Evolutionary conservation across 2,329 filamentous ascomycete species (phyloP), one percentile per base, ranked within the genome.

Genomic region (Claviceps pazoutovae): DNA sequence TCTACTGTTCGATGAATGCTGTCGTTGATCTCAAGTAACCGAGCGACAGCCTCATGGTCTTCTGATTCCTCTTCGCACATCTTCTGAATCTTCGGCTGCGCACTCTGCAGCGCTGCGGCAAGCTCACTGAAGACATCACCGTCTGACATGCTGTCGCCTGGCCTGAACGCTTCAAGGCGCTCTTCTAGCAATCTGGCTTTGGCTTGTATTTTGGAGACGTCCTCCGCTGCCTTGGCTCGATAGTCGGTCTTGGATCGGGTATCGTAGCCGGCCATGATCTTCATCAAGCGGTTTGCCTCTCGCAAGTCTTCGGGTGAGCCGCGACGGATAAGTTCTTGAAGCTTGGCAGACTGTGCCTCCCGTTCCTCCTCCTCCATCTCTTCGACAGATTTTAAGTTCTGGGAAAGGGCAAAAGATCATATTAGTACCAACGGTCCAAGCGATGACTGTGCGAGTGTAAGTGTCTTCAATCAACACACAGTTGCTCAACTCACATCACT

Each of bases 61-160:
- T 97, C 91, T 11, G 90, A 96, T 64, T 98, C 93, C 68, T 98
- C 93, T 68, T 97, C 91, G 63, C 91, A 97, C 91, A 98, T 98
- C 71, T 88, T 96, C 66, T 97, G 91, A 57, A 98, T 97, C 72
- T 98, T 98, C 8, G 93, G 93, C 62, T 98, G 93, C 2, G 93
- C 93, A 63, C 86, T 96, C 66, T 88, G 87, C 46, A 98, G 75
- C 9, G 93, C 83, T 57, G 86, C 84, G 5, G 90, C 90, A 51
- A 98, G 77, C 73, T 98, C 93, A 74, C 90, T 78, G 58, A 81
- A 84, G 19, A 84, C 80, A 55, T 84, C 80, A 13, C 79, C 79
- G 17, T 83, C 80, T 19, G 69, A 65, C 70, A 97, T 85, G 53
- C 78, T 79, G 60, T 96, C 91, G 44, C 90, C 91, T 0, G 83